Conservation (phyloP, 2,329 filamentous ascomycete species). For the Aspergillus proliferans region DNA sequence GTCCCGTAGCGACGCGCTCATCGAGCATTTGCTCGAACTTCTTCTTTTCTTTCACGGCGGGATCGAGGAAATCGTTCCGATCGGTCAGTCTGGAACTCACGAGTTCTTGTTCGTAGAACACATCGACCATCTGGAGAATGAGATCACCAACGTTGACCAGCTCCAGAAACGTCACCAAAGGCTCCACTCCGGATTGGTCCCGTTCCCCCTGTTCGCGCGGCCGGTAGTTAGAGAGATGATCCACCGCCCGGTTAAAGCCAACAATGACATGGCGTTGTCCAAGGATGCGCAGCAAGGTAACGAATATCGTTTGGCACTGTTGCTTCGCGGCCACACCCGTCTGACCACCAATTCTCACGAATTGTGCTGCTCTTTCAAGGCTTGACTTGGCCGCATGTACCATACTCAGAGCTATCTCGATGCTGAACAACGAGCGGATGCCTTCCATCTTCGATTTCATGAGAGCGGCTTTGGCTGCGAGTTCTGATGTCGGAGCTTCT, state of each 20-base stretch:
- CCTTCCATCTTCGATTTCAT: slow-evolving; percentile 94
- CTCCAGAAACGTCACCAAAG: slow-evolving; percentile 91
- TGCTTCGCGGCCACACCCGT: slow-evolving; percentile 76
- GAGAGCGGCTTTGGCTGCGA: slow-evolving; percentile 93
- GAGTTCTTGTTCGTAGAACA: slow-evolving; percentile 96
- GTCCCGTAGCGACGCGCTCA: slow-evolving; percentile 86
- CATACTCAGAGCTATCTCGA: slow-evolving; percentile 84
- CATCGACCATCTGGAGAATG: slow-evolving; percentile 97
- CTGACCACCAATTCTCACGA: slow-evolving; percentile 73
- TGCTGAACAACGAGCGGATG: slow-evolving; percentile 90
- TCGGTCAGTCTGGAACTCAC: slow-evolving; percentile 76
- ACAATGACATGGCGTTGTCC: slow-evolving; percentile 80
- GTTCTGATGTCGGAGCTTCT: slow-evolving; percentile 78
- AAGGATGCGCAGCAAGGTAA: slow-evolving; percentile 73
- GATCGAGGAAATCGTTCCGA: slow-evolving; percentile 88
- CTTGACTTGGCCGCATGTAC: slow-evolving; percentile 85
- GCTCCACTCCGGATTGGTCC: slow-evolving; percentile 69
- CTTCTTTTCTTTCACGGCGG: slow-evolving; percentile 90
- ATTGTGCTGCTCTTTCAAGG: slow-evolving; percentile 75
- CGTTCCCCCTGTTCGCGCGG: slow-evolving; percentile 65
- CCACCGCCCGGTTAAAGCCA: slow-evolving; percentile 91
- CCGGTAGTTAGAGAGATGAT: slow-evolving; percentile 85
- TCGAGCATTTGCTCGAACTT: slow-evolving; percentile 98
- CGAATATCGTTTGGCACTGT: slow-evolving; percentile 86
- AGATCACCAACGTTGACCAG: slow-evolving; percentile 96